phyloP scores from a whole-genome alignment of 352 stramenopile genomes.

The Phytophthora fragariae region DNA sequence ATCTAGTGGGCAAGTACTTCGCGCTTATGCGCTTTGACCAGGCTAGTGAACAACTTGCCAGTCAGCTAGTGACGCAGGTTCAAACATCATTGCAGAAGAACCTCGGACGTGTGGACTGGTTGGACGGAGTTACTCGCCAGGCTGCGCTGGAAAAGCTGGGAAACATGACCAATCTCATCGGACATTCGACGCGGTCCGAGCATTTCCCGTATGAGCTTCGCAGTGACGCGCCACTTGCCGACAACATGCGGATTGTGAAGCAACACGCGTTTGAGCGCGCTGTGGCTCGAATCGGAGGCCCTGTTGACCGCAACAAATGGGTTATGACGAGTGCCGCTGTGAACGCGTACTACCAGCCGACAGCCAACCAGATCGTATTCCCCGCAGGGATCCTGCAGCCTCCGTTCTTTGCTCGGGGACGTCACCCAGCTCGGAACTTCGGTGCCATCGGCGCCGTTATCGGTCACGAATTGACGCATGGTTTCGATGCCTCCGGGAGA shows the following conservation, averaged over 20 bases:
- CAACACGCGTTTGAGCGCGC: constrained; percentile 55
- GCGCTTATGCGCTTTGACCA: constrained; percentile 91
- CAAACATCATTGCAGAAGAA: constrained; percentile 79
- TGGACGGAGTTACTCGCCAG: constrained; percentile 83
- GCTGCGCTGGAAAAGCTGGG: constrained; percentile 91
- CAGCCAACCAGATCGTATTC: constrained; percentile 95
- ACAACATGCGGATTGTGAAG: constrained; percentile 62
- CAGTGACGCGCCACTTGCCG: constrained; percentile 41
- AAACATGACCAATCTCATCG: constrained; percentile 79
- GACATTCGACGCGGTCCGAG: constrained; percentile 53
- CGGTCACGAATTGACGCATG: constrained; percentile 96
- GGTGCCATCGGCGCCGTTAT: constrained; percentile 94
- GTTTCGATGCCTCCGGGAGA: constrained; percentile 94
- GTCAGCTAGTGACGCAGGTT: constrained; percentile 89
- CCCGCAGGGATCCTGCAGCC: constrained; percentile 95
- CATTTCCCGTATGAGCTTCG: constrained; percentile 69
- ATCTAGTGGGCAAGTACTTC: constrained; percentile 91
- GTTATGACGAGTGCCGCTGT: constrained; percentile 93
- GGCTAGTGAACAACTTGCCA: constrained; percentile 76
- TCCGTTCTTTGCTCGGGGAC: constrained; percentile 91
- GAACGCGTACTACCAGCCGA: constrained; percentile 90
- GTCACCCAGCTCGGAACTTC: constrained; percentile 93
- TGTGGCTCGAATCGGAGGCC: constrained; percentile 44
- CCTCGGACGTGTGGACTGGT: constrained; percentile 88
- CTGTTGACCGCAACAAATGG: constrained; percentile 80